Evolutionary conservation across 495 filamentous ascomycete genomes (phyloP).

Genomic region (Penicillium macrosclerotiorum): DNA sequence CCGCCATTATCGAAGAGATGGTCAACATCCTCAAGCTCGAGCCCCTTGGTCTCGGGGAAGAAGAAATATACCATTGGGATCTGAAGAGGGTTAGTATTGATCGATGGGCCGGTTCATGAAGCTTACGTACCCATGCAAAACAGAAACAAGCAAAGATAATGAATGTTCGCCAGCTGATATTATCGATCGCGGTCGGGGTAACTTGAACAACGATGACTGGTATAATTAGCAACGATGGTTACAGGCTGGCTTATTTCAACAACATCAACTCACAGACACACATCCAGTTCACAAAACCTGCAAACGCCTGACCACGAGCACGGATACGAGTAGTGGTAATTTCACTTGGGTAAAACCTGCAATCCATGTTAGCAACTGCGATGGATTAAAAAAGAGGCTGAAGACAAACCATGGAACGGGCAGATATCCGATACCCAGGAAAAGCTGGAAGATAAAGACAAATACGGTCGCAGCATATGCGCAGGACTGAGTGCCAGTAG

Average conservation of each 20-base stretch:
- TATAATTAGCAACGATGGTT: background rate
- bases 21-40: conserved; percentile 76
- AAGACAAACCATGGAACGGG: conserved; percentile 52
- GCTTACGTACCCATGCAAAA: conserved; percentile 21
- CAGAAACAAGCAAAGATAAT: conserved; percentile 57
- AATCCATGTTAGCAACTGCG: conserved; percentile 30
- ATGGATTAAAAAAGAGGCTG: conserved; percentile 38
- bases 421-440: conserved; percentile 42
- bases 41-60: conserved; percentile 63
- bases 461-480: conserved; percentile 43
- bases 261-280: conserved; percentile 30
- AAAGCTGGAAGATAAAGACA: conserved; percentile 50
- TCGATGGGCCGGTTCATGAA: background rate
- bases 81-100: conserved; percentile 46
- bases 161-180: conserved; percentile 61
- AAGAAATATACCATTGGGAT: conserved; percentile 64
- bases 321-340: conserved; percentile 46
- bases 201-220: conserved; percentile 54
- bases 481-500: conserved; percentile 17
- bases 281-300: conserved; percentile 48
- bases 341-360: conserved; percentile 70
- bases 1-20: conserved; percentile 45
- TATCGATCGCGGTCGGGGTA: conserved; percentile 59
- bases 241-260: background rate
- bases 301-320: conserved; percentile 38